phyloP scores from a whole-genome alignment of 75 land plant species.

The Sequoiadendron giganteum region DNA sequence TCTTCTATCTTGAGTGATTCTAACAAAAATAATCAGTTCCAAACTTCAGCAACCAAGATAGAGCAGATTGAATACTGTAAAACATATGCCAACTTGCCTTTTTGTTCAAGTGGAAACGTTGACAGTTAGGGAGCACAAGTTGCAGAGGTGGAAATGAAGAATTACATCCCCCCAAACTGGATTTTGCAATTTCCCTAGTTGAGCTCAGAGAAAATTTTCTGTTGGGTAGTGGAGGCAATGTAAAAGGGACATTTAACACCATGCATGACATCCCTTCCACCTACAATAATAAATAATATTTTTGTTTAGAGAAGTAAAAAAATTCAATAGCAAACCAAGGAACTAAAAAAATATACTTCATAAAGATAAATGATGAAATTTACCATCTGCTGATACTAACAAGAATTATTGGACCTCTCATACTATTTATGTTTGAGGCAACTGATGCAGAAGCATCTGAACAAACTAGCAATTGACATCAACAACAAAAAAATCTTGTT shows the following conservation, averaged over 20 bases:
- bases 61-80: background rate
- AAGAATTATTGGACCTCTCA: background rate
- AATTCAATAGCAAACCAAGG: background rate
- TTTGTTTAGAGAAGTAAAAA: background rate
- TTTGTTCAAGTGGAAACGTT: background rate
- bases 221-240: background rate
- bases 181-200: background rate
- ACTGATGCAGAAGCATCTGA: background rate
- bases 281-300: background rate
- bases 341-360: background rate
- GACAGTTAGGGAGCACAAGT: background rate
- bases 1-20: background rate
- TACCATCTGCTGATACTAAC: background rate
- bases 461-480: background rate
- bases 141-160: conserved; percentile 8
- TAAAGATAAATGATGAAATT: background rate
- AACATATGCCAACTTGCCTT: background rate
- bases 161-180: conserved; percentile 2
- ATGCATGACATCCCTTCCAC: background rate
- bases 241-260: background rate
- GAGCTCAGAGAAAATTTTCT: background rate
- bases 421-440: background rate
- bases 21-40: background rate
- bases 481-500: background rate
- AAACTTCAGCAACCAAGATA: background rate